phyloP scores from a whole-genome alignment of 2,329 filamentous ascomycete genomes.

The Mycosphaerella sp. region DNA sequence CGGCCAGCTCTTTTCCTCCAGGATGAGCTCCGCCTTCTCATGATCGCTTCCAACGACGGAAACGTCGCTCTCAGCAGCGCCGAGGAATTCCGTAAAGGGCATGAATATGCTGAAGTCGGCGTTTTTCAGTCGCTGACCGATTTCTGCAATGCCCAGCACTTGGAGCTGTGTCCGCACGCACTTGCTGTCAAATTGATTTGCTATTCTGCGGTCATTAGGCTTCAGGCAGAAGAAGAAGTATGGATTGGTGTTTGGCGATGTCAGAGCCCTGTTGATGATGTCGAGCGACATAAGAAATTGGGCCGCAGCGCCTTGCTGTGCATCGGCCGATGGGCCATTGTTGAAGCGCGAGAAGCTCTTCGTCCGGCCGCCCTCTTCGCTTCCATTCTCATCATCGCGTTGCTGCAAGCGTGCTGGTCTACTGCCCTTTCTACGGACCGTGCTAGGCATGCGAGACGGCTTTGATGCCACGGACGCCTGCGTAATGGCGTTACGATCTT shows the following conservation, averaged over 20 bases:
- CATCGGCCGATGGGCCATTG: constrained; percentile 30
- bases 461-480: constrained; percentile 96
- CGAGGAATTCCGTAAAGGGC: constrained; percentile 91
- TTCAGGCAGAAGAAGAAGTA: constrained; percentile 98
- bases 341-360: constrained; percentile 36
- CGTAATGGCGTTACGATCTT: constrained; percentile 84
- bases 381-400: constrained; percentile 42
- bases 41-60: constrained; percentile 85
- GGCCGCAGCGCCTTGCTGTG: constrained; percentile 79
- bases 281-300: constrained; percentile 88
- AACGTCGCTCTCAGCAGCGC: constrained; percentile 75
- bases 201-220: constrained; percentile 92
- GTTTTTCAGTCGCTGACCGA: constrained; percentile 84
- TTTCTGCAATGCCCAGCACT: constrained; percentile 92
- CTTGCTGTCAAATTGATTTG: constrained; percentile 98
- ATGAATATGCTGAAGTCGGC: constrained; percentile 95
- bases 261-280: constrained; percentile 82
- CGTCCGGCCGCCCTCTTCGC: constrained; percentile 30
- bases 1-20: constrained; percentile 90
- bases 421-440: constrained; percentile 72
- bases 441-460: constrained; percentile 83
- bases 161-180: constrained; percentile 93
- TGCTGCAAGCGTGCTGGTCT: constrained; percentile 41
- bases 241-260: constrained; percentile 74
- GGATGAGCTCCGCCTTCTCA: constrained; percentile 84